A percentile compares a stretch with the other conserved stretches of the same genome.
Conservation (phyloP, 345 rosid species). For the Rhodomyrtus tomentosa region DNA sequence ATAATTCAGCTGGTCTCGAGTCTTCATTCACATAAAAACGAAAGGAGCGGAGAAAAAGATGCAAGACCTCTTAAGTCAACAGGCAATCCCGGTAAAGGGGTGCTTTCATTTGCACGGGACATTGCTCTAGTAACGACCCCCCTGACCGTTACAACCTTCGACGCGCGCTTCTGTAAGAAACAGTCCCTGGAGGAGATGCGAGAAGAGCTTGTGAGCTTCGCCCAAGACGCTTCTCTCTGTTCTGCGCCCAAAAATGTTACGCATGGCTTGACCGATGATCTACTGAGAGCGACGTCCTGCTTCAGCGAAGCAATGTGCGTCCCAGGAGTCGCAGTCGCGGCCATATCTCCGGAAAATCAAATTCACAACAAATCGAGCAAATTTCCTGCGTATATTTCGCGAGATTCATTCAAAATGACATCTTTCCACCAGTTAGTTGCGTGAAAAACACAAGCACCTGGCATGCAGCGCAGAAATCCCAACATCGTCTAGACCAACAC, state of each 20-base stretch:
- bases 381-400: neutral
- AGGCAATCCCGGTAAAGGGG: conserved; percentile 37
- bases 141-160: conserved; percentile 3
- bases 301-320: conserved; percentile 20
- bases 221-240: conserved; percentile 16
- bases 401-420: neutral
- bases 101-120: neutral
- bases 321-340: conserved; percentile 17
- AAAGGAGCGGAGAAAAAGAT: neutral
- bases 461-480: neutral
- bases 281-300: conserved; percentile 13
- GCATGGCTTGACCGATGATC: neutral
- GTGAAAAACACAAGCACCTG: neutral
- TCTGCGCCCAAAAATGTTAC: neutral
- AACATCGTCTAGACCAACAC: neutral
- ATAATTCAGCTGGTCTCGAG: neutral
- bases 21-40: neutral
- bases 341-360: conserved; percentile 15
- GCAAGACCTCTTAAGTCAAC: conserved; percentile 40
- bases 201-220: conserved; percentile 23
- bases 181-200: conserved; percentile 20
- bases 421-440: neutral
- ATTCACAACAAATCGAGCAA: neutral
- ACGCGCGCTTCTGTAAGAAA: conserved; percentile 5
- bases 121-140: conserved; percentile 20